Evolutionary conservation across 345 rosid genomes (phyloP).

Genomic region (Citrus hindsii): DNA sequence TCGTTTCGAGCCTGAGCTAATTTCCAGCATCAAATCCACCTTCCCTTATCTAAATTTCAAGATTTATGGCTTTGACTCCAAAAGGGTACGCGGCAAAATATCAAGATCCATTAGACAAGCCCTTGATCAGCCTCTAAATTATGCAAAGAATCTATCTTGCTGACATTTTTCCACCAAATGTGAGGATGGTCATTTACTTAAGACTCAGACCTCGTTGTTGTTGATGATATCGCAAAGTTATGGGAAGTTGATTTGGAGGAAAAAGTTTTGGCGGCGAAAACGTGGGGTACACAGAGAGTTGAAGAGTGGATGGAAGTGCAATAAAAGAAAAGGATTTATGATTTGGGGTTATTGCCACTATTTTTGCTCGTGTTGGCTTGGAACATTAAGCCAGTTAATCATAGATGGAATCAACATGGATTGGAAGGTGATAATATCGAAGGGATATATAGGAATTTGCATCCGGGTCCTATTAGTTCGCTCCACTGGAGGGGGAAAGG

Average conservation of each 20-base stretch:
- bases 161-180: conserved; percentile 43
- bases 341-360: conserved; percentile 66
- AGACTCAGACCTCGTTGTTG: conserved; percentile 66
- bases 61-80: conserved; percentile 49
- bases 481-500: conserved; percentile 79
- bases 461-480: conserved; percentile 69
- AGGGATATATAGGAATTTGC: conserved; percentile 56
- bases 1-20: conserved; percentile 37
- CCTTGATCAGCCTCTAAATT: conserved; percentile 59
- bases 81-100: conserved; percentile 50
- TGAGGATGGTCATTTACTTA: conserved; percentile 44
- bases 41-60: conserved; percentile 57
- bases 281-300: conserved; percentile 42
- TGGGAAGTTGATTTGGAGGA: conserved; percentile 54
- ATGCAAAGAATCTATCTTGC: conserved; percentile 64
- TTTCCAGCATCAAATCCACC: conserved; percentile 43
- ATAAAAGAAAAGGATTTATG: conserved; percentile 54
- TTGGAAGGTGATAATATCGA: conserved; percentile 64
- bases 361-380: conserved; percentile 60
- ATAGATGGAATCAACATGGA: conserved; percentile 75
- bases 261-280: conserved; percentile 31
- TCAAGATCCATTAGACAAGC: conserved; percentile 60
- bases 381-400: conserved; percentile 55
- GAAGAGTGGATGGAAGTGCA: conserved; percentile 64
- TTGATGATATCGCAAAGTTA: conserved; percentile 49